Conservation (phyloP, 176 grass and related monocot genomes). For the Guadua angustifolia region DNA sequence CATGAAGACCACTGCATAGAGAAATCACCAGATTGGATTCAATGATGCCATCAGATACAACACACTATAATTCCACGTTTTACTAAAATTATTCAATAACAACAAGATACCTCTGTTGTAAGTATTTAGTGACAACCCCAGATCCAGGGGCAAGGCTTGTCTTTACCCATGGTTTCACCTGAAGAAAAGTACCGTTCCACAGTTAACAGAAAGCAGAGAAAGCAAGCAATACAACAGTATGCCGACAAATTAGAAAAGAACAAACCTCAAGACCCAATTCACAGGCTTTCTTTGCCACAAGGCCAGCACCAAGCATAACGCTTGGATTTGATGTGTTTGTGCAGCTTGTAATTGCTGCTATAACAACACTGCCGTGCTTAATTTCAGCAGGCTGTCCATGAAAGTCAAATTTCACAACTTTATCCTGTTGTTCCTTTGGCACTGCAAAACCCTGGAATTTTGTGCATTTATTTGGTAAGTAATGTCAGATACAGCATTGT, state of each 20-base stretch:
- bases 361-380: constrained; percentile 88
- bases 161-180: constrained; percentile 98
- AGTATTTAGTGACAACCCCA: constrained; percentile 94
- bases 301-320: constrained; percentile 92
- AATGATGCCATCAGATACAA: background rate
- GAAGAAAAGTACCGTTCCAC: constrained; percentile 19
- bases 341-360: constrained; percentile 95
- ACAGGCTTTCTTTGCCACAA: constrained; percentile 92
- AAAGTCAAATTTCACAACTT: constrained; percentile 81
- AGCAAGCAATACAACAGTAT: background rate
- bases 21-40: constrained; percentile 17
- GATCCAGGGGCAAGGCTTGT: constrained; percentile 97
- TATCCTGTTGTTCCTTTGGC: constrained; percentile 75
- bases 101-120: constrained; percentile 71
- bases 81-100: constrained; percentile 14
- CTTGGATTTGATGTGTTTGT: constrained; percentile 97
- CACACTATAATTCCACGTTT: background rate
- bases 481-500: background rate
- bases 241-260: background rate
- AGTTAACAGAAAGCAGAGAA: constrained; percentile 32
- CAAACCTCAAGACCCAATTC: constrained; percentile 80
- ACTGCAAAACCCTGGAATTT: constrained; percentile 73
- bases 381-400: constrained; percentile 78
- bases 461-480: constrained; percentile 7
- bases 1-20: constrained; percentile 72